Evolutionary conservation across 208 protist genomes (phyloP).

Genomic region (Trypanosoma boissoni): DNA sequence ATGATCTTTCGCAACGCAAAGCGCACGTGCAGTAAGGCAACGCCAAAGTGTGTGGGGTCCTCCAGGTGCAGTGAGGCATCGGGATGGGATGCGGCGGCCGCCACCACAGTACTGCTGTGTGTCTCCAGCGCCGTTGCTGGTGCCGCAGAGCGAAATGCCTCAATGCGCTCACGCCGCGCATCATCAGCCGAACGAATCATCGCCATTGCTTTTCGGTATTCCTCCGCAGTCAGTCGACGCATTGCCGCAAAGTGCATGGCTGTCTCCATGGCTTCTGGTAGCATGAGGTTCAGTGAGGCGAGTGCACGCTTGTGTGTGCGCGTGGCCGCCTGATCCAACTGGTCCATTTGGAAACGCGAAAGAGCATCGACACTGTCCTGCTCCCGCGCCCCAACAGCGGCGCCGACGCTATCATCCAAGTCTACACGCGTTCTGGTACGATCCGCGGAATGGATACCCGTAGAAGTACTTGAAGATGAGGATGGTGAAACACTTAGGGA

Average conservation of each 20-base stretch:
- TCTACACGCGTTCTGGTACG: too few relatives aligned
- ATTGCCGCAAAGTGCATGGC: constrained; percentile 65
- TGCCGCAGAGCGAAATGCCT: constrained; percentile 38
- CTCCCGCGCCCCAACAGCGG: constrained; percentile 7
- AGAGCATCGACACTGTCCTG: constrained; percentile 31
- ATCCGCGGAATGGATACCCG: too few relatives aligned
- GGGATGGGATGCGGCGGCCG: constrained; percentile 21
- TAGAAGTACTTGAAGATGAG: too few relatives aligned
- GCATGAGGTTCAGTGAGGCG: constrained; percentile 53
- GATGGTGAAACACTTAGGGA: constrained; percentile 22
- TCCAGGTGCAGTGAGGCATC: constrained; percentile 66
- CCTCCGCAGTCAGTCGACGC: constrained; percentile 33
- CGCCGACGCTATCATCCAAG: too few relatives aligned
- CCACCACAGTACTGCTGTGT: background rate
- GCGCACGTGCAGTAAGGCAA: constrained; percentile 74
- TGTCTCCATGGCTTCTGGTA: constrained; percentile 66
- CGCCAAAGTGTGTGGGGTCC: constrained; percentile 73
- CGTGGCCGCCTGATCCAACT: constrained; percentile 38
- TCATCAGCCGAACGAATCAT: constrained; percentile 77
- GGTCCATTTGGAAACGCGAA: constrained; percentile 32
- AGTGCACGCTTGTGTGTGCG: constrained; percentile 63
- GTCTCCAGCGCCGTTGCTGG: constrained; percentile 3
- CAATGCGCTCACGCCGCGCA: constrained; percentile 57
- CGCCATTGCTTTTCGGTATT: constrained; percentile 39
- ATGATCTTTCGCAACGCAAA: constrained; percentile 86